Evolutionary conservation across 2,329 filamentous ascomycete species (phyloP), one percentile per base, ranked within the genome.

Genomic region (Penicillium sp.): DNA sequence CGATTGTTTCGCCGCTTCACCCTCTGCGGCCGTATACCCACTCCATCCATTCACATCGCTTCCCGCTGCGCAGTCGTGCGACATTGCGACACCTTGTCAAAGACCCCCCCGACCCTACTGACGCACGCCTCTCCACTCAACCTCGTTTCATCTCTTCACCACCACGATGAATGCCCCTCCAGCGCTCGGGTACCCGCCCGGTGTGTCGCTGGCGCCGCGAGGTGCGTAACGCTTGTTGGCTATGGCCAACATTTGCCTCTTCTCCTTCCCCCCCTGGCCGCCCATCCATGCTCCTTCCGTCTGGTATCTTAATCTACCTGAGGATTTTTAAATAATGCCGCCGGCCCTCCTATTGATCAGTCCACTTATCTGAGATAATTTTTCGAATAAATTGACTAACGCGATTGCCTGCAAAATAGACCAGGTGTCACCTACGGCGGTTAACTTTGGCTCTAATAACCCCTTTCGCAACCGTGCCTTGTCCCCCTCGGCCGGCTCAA

Each of bases 391-490:
- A 53, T 42, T 40, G 49, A 62, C 60, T 65, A 40, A 60, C 57
- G 45, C 5, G 25, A 26, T 48, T 26, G 11, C 26, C 35, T 53
- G 10, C 60, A 71, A 71, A 74, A 42, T 43, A 62, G 70, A 71
- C 66, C 74, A 76, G 61, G 57, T 70, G 11, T 76, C 74, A 25
- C 74, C 75, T 11, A 71, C 68, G 40, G 66, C 71, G 13, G 68
- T 72, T 60, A 77, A 72, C 60, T 68, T 80, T 68, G 76, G 69
- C 35, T 83, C 81, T 42, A 83, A 83, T 63, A 83, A 83, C 60
- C 81, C 81, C 13, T 83, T 83, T 61, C 75, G 81, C 67, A 82
- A 81, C 64, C 79, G 79, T 58, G 74, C 79, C 19, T 64, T 78
- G 45, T 80, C 79, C 37, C 78, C 77, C 16, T 65, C 76, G 4